Percentiles rank a stretch among this genome's conserved stretches.
Evolutionary conservation across 2,329 filamentous ascomycete species (phyloP).

Genomic region (Diaporthe destruens): DNA sequence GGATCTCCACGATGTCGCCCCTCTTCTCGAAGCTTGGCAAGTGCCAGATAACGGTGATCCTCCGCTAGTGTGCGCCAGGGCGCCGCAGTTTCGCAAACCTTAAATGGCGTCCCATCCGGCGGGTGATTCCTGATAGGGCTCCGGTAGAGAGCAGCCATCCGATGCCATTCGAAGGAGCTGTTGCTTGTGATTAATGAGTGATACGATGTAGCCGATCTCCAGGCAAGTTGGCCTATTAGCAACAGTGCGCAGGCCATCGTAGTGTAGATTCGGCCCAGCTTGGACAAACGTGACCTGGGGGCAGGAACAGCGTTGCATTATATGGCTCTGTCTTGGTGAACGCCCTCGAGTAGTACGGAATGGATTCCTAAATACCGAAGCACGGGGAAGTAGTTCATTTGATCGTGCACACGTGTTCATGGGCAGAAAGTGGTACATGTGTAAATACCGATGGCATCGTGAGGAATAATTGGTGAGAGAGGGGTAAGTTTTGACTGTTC

Average conservation of each 20-base stretch:
- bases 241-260: not conserved
- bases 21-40: slow-evolving; percentile 28
- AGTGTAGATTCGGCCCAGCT: not conserved
- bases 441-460: not conserved
- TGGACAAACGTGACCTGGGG: not conserved
- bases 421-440: not conserved
- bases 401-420: not conserved
- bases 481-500: not conserved
- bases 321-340: not conserved
- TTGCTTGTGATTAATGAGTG: not conserved
- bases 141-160: not conserved
- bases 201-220: not conserved
- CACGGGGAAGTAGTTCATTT: not conserved
- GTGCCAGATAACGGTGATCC: slow-evolving; percentile 24
- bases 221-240: too few species aligned
- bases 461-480: not conserved
- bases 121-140: slow-evolving; percentile 7
- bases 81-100: slow-evolving; percentile 28
- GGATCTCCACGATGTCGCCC: not conserved
- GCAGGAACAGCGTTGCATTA: not conserved
- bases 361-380: not conserved
- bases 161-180: not conserved
- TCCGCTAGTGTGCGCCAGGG: slow-evolving; percentile 18
- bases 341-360: not conserved
- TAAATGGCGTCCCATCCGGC: slow-evolving; percentile 7